These are phyloP conservation scores for Tetrahymena borealis DNA, from an alignment of 73 alveolate genomes.

Conservation along the genomic window DNA sequence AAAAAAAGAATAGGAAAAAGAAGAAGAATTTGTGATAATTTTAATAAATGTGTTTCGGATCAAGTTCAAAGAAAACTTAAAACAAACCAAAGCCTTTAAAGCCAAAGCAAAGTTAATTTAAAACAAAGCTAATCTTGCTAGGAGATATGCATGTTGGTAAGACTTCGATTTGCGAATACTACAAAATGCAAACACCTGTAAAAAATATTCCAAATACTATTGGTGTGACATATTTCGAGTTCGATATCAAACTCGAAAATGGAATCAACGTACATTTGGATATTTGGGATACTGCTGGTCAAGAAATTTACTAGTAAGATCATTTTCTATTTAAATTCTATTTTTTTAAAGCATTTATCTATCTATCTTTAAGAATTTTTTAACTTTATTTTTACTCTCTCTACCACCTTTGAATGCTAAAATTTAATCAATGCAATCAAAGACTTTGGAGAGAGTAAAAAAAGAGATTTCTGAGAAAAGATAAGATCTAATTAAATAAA, in stretches of 20 bases:
- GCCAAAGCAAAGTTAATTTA: not conserved
- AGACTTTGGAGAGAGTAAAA: too few relatives aligned
- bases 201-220: not conserved
- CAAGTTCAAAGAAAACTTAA: not conserved
- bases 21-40: not conserved
- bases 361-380: too few relatives aligned
- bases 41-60: not conserved
- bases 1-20: too few relatives aligned
- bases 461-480: too few relatives aligned
- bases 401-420: too few relatives aligned
- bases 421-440: too few relatives aligned
- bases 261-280: not conserved
- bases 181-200: not conserved
- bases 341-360: too few relatives aligned
- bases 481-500: too few relatives aligned
- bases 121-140: not conserved
- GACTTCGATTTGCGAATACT: not conserved
- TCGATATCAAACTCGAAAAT: not conserved
- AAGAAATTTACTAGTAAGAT: not conserved
- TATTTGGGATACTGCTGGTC: not conserved
- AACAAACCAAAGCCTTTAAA: not conserved
- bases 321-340: not conserved
- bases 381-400: too few relatives aligned
- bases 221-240: not conserved
- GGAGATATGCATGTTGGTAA: not conserved